These are phyloP conservation scores for Neofusicoccum umdonicola DNA, from an alignment of 2,329 filamentous ascomycete genomes.

Conservation along the genomic window DNA sequence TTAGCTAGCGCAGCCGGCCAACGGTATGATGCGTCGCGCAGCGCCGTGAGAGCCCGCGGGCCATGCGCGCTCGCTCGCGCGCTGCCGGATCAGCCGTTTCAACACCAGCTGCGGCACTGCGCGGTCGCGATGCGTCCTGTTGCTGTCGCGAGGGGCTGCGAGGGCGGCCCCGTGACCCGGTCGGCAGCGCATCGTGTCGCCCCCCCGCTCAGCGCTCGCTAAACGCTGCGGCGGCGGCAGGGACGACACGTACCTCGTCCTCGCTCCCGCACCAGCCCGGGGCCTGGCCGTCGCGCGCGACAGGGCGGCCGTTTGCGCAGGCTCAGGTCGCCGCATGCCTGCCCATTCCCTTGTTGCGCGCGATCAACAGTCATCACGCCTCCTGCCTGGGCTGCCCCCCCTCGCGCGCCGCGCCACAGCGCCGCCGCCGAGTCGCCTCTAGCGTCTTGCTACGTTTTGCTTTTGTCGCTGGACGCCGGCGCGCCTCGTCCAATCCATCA, in stretches of 20 bases:
- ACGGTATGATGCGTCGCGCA: slow-evolving; percentile 12
- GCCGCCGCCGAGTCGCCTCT: slow-evolving; percentile 6
- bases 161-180: slow-evolving; percentile 1
- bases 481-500: slow-evolving; percentile 16
- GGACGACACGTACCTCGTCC: slow-evolving; percentile 1
- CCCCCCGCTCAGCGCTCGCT: slow-evolving; percentile 7
- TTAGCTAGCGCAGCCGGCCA: slow-evolving; percentile 9
- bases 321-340: slow-evolving; percentile 9
- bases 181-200: background rate
- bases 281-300: background rate
- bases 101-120: background rate
- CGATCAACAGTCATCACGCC: slow-evolving; percentile 12
- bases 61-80: background rate
- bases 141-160: background rate
- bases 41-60: background rate
- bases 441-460: slow-evolving; percentile 12
- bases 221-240: slow-evolving; percentile 1
- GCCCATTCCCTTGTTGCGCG: background rate
- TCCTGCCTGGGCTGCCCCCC: background rate
- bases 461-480: slow-evolving; percentile 14
- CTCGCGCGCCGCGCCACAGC: slow-evolving; percentile 10
- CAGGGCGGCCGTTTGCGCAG: slow-evolving; percentile 8
- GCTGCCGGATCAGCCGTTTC: background rate
- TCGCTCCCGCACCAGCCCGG: slow-evolving; percentile 2
- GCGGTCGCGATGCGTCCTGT: background rate